Evolutionary conservation across 306 rosid genomes (phyloP), one percentile per base, ranked within the genome.

Genomic region (Luffa acutangula): DNA sequence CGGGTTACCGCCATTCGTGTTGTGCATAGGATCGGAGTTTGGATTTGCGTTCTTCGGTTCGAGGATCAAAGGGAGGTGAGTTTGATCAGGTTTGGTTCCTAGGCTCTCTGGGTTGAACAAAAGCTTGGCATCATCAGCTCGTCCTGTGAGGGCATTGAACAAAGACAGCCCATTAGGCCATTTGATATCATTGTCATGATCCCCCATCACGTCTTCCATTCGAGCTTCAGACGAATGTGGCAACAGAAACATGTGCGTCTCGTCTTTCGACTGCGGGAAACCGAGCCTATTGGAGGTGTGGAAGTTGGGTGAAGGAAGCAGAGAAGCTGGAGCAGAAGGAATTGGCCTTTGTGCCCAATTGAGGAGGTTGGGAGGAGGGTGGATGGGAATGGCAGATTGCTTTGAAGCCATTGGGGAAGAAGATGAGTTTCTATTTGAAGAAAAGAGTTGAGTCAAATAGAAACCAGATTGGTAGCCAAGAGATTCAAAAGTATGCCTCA

Each of bases 401-500:
- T 91, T 91, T 15, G 93, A 89, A 79, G 98, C 92, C 64, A 87
- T 80, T 45, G 76, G 76, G 1, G 98, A 83, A 31, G 95, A 86
- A 25, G 96, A 87, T 66, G 81, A 63, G 89, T 87, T 94, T 85
- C 96, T 83, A 76, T 86, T 91, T 62, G 99, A 93, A 43, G 99
- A 90, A 83, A 96, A 96, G 78, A 96, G 98, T 74, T 96, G 97
- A 18, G 98, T 90, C 70, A 96, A 91, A 83, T 91, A 93, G 85
- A 89, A 91, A 39, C 99, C 99, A 79, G 99, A 91, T 81, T 93
- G 99, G 84, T 91, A 93, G 10, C 98, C 98, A 17, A 96, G 90
- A 25, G 99, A 96, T 43, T 93, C 99, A 86, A 96, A 96, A n/a
- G 97, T 96, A 82, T 91, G 98, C 80, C 99, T 93, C 99, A 96